Conservation (phyloP, 257 asterid species). For the Nicotiana attenuata region DNA sequence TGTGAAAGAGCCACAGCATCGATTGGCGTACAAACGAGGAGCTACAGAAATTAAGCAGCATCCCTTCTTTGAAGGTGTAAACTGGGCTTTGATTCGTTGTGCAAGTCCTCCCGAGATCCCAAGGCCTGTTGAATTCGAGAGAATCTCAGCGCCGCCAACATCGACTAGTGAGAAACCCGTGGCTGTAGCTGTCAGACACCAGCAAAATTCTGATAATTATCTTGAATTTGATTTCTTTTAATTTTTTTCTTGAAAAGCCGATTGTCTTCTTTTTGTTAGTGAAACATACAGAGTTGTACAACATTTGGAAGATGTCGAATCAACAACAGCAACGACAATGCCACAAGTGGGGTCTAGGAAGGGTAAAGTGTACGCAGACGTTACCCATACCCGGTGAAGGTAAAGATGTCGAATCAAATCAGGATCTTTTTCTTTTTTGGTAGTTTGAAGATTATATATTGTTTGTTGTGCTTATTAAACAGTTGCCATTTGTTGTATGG, state of each 20-base stretch:
- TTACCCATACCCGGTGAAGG: too few species aligned
- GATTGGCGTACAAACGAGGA: conserved; percentile 10
- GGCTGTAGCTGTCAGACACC: neutral
- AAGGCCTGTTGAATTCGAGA: neutral
- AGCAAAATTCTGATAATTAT: conserved; percentile 2
- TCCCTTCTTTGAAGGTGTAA: conserved; percentile 7
- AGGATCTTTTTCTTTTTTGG: neutral
- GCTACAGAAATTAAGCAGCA: conserved; percentile 10
- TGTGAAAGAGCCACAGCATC: conserved; percentile 8
- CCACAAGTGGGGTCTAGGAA: too few species aligned
- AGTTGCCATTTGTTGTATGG: neutral
- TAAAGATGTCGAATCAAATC: neutral
- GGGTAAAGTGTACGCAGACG: too few species aligned
- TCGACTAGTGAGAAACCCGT: neutral
- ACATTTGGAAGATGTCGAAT: conserved; percentile 1
- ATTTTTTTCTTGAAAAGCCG: neutral
- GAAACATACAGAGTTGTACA: neutral
- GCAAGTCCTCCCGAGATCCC: conserved; percentile 7
- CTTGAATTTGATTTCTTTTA: conserved; percentile 4
- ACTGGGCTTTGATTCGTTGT: conserved; percentile 12
- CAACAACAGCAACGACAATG: too few species aligned
- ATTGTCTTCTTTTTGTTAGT: neutral
- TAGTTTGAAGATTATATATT: neutral
- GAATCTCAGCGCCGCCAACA: neutral
- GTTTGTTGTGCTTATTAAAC: neutral